Percentiles rank a stretch among this genome's conserved stretches.
Conservation (phyloP, 2,329 filamentous ascomycete genomes). For the Trichoderma aggressivum region DNA sequence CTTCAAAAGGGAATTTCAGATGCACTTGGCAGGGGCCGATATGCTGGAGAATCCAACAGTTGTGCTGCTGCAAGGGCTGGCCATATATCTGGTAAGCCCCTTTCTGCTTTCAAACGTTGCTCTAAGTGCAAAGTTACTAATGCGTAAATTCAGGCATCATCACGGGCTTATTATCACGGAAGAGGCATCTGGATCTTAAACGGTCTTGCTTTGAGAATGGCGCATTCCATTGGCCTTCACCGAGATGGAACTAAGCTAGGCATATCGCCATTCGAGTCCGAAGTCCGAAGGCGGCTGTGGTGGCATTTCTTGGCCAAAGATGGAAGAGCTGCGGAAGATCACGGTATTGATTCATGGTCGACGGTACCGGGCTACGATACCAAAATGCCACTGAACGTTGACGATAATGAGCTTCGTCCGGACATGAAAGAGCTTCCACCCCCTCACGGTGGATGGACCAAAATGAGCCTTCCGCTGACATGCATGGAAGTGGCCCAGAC, state of each 20-base stretch:
- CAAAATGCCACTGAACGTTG: constrained; percentile 41
- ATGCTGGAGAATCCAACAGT: constrained; percentile 41
- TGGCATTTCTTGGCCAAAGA: constrained; percentile 52
- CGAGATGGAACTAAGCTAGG: constrained; percentile 46
- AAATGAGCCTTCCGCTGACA: constrained; percentile 56
- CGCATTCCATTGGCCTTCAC: constrained; percentile 52
- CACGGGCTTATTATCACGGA: constrained; percentile 34
- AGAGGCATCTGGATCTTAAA: constrained; percentile 40
- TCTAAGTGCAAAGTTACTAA: not conserved
- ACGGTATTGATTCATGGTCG: constrained; percentile 38
- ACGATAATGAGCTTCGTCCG: constrained; percentile 44
- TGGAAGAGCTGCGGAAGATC: constrained; percentile 51
- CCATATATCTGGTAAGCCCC: constrained; percentile 36
- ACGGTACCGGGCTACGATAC: constrained; percentile 14
- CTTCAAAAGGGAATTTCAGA: constrained; percentile 36
- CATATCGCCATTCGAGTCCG: constrained; percentile 51
- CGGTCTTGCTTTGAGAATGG: constrained; percentile 45
- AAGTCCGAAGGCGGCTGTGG: constrained; percentile 56
- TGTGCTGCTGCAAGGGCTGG: constrained; percentile 34
- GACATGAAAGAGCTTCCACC: constrained; percentile 39
- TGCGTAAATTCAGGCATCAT: constrained; percentile 23
- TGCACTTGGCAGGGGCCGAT: constrained; percentile 37
- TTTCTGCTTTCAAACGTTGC: too few relatives aligned
- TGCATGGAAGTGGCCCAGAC: constrained; percentile 45
- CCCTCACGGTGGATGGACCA: constrained; percentile 51